Evolutionary conservation across 805 yeast genomes (phyloP), one percentile per base, ranked within the genome.

Genomic region (Hanseniaspora vineae): DNA sequence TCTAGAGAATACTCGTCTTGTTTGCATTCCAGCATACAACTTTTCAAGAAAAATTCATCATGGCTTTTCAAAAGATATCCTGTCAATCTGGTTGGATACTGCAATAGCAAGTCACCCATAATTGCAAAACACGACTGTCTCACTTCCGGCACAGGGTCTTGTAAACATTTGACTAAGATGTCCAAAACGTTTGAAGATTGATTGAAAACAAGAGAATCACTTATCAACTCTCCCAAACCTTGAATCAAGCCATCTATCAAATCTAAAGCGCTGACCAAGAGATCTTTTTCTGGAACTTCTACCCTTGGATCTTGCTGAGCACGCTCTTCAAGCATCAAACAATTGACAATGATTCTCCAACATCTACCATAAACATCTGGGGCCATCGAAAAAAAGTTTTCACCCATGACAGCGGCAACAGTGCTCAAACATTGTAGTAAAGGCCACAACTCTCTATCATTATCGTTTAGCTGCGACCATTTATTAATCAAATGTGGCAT

Each of bases 201-300:
- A 6, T 65, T 66, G 48, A 64, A 62, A 15, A 64, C 46, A 15
- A 64, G 58, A 45, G 82, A 71, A 52, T 84, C 66, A 40, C 76
- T 81, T 10, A 71, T 76, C 31, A 80, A 70, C 8, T 68, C 62
- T 13, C 84, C 84, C 49, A 92, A 71, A 1, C 97, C 97, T 66
- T 90, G 97, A 19, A 88, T 81, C 48, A 92, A 67, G 2, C 98
- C 98, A 63, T 90, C 97, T 31, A 92, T 74, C 56, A 92, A 71
- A 60, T 92, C 98, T 39, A 92, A 62, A 1, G 96, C 78, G 1
- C 97, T 86, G 33, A 90, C 87, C 50, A 86, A 74, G 56, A 89
- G 88, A 62, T 89, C 97, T 58, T 82, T 84, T 58, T 92, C 97
- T 0, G 96, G 95, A 0, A 84, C 77, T 12, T 33, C 48, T 29